Conservation (phyloP, 345 rosid species). For the Hibiscus mutabilis region DNA sequence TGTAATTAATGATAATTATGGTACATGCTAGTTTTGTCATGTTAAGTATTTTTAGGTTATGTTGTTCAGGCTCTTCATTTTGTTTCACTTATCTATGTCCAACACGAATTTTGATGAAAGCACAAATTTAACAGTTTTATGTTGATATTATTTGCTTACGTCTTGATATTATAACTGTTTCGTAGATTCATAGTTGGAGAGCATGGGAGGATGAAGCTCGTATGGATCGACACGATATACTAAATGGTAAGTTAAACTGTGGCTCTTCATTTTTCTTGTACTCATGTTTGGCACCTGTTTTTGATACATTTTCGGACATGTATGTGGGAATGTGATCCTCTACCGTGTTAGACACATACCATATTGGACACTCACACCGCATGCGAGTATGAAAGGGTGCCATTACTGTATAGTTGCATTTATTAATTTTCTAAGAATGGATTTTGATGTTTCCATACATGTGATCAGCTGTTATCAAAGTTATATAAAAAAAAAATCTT, state of each 20-base stretch:
- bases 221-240: slow-evolving; percentile 47
- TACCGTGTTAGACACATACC: not conserved
- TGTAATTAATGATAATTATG: too few species aligned
- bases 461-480: not conserved
- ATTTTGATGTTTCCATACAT: not conserved
- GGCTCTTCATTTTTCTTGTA: too few species aligned
- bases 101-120: not conserved
- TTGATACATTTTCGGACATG: not conserved
- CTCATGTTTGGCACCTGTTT: too few species aligned
- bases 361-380: not conserved
- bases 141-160: slow-evolving; percentile 2
- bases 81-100: not conserved
- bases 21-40: not conserved
- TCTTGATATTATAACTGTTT: slow-evolving; percentile 16
- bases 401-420: not conserved
- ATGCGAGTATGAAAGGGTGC: not conserved
- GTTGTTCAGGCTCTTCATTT: not conserved
- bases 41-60: not conserved
- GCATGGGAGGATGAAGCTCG: slow-evolving; percentile 86
- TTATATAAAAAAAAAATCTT: not conserved
- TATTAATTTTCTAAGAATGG: not conserved
- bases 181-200: slow-evolving; percentile 92
- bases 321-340: not conserved
- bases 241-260: slow-evolving; percentile 47
- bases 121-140: not conserved